Conservation (phyloP, 164 flowering plant species). For the Buxus sempervirens region DNA sequence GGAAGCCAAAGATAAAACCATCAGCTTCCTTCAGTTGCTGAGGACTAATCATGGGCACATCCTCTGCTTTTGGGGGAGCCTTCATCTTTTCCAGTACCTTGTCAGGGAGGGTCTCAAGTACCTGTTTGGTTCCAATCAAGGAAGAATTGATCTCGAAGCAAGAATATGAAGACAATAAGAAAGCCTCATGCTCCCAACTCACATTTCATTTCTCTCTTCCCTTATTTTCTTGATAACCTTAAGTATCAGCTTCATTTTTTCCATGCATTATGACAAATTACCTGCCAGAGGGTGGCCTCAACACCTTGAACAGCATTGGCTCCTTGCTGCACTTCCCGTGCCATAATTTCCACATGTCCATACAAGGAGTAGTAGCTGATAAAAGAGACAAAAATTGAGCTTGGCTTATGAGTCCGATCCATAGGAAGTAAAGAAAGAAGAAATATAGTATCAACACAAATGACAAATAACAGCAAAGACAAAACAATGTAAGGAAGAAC, state of each 20-base stretch:
- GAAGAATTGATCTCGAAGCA: not conserved
- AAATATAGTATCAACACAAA: too few relatives aligned
- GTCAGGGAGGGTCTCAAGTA: slow-evolving; percentile 73
- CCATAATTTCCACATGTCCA: slow-evolving; percentile 79
- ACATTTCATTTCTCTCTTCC: not conserved
- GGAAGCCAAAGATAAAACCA: slow-evolving; percentile 83
- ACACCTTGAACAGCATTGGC: slow-evolving; percentile 70
- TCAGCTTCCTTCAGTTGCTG: slow-evolving; percentile 77
- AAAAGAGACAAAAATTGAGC: not conserved
- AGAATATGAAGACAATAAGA: too few relatives aligned
- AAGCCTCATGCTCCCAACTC: not conserved
- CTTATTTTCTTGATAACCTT: too few relatives aligned
- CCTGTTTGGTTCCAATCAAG: slow-evolving; percentile 34
- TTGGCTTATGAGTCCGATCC: not conserved
- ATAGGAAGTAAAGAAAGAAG: not conserved
- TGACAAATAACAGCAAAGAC: too few relatives aligned
- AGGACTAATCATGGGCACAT: slow-evolving; percentile 61
- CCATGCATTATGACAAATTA: not conserved
- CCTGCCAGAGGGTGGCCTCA: slow-evolving; percentile 92
- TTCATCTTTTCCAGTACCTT: slow-evolving; percentile 66
- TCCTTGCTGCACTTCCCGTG: slow-evolving; percentile 63
- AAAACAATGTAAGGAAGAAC: too few relatives aligned
- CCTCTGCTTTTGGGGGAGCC: slow-evolving; percentile 59
- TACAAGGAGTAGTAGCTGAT: slow-evolving; percentile 67
- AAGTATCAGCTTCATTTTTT: not conserved